Percentiles rank a stretch among this genome's conserved stretches.
phyloP scores from a whole-genome alignment of 345 rosid species.

The Eucalyptus grandis region DNA sequence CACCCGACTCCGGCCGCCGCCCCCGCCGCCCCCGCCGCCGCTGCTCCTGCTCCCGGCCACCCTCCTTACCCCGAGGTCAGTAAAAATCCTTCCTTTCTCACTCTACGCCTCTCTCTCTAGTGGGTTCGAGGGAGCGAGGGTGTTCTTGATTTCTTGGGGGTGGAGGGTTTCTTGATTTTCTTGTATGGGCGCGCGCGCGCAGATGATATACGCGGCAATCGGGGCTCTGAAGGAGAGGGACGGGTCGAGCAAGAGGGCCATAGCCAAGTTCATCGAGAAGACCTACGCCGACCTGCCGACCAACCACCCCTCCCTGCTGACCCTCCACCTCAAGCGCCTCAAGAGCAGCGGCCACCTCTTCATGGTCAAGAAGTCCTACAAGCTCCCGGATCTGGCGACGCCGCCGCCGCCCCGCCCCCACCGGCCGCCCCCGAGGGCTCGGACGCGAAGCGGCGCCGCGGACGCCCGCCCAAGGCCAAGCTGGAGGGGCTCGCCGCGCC shows the following conservation, averaged over 20 bases:
- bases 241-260: constrained; percentile 81
- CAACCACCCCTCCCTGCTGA: constrained; percentile 39
- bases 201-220: constrained; percentile 80
- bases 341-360: constrained; percentile 38
- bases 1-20: neutral
- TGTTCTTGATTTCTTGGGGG: neutral
- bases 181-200: neutral
- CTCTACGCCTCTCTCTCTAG: neutral
- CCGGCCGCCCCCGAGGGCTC: constrained; percentile 5
- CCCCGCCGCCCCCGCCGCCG: neutral
- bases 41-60: neutral
- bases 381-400: constrained; percentile 11
- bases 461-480: neutral
- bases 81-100: neutral
- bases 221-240: constrained; percentile 47
- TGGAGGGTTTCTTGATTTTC: neutral
- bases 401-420: neutral
- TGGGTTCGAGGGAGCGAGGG: neutral
- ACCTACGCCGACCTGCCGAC: constrained; percentile 30
- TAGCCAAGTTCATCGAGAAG: constrained; percentile 50
- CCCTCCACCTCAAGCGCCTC: constrained; percentile 47
- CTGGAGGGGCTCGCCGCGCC: neutral
- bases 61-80: constrained; percentile 16
- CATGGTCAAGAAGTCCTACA: constrained; percentile 58
- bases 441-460: constrained; percentile 17